Conservation (phyloP, 768 basidiomycete species). For the Russula emetica region DNA sequence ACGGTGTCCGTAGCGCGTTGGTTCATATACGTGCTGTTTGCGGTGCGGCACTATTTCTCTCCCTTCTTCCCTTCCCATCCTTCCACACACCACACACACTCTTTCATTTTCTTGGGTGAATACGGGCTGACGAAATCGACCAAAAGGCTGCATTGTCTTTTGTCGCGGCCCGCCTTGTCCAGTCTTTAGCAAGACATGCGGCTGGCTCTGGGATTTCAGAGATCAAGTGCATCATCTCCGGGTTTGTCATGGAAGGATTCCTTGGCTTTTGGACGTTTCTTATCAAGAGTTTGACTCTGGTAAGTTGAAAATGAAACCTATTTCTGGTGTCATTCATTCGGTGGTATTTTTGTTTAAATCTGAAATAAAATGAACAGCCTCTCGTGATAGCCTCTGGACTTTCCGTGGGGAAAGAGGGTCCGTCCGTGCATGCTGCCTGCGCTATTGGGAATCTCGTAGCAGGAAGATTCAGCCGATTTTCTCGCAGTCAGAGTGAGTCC, state of each 20-base stretch:
- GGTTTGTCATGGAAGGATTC: slow-evolving; percentile 96
- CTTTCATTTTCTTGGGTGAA: not conserved
- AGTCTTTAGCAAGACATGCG: slow-evolving; percentile 86
- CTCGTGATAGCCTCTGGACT: slow-evolving; percentile 95
- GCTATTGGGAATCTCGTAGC: slow-evolving; percentile 91
- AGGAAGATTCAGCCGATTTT: slow-evolving; percentile 73
- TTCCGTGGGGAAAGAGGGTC: slow-evolving; percentile 97
- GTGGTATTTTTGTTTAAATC: slow-evolving; percentile 13
- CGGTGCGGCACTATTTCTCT: slow-evolving; percentile 50
- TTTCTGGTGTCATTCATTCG: not conserved
- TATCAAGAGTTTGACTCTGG: slow-evolving; percentile 92
- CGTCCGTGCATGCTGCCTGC: slow-evolving; percentile 95
- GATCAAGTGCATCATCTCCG: slow-evolving; percentile 96
- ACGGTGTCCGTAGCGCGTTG: slow-evolving; percentile 64
- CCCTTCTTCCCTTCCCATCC: not conserved
- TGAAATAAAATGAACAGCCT: slow-evolving; percentile 50
- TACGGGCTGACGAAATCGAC: not conserved
- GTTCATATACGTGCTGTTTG: slow-evolving; percentile 83
- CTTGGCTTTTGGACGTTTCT: slow-evolving; percentile 84
- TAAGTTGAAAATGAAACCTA: slow-evolving; percentile 45
- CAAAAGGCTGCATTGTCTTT: slow-evolving; percentile 74
- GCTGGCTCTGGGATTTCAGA: slow-evolving; percentile 98
- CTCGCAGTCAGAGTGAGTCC: slow-evolving; percentile 76
- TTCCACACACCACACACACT: no score
- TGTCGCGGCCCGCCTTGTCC: slow-evolving; percentile 83